Evolutionary conservation across 352 stramenopile genomes (phyloP), one percentile per base, ranked within the genome.

Genomic region (Aphanomyces stellatus): DNA sequence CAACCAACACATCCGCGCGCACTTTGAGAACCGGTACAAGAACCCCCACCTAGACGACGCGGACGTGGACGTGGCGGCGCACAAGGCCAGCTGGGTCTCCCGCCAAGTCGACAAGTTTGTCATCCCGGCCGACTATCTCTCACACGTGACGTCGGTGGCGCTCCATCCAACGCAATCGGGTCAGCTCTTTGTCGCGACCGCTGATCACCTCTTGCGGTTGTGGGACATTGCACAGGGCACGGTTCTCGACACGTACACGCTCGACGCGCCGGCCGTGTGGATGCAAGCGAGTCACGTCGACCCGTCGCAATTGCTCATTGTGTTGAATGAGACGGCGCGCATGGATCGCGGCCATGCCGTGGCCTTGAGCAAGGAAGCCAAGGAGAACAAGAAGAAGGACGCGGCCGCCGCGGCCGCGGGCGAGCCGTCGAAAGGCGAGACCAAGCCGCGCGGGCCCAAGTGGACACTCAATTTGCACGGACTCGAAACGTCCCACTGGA

Each of bases 221-320:
- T 94, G 83, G 83, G 85, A 94, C 71, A 87, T 91, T 55, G 75
- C 80, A 22, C 78, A 90, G 15, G 81, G 90, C 61, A 88, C 85
- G 62, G 64, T 79, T 40, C 51, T 90, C 31, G 69, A 88, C 37
- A 73, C 84, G 67, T 71, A 87, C 57, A 70, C 82, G 42, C 72
- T 71, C 24, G 76, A 77, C 37, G 73, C 65, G 22, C 73, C 74
- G 2, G 72, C 90, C 17, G 64, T 88, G 11, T 94, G 85, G 85
- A 88, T 94, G 78, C 78, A 73, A 11, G 78, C 77, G 5, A 91
- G 81, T 48, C 62, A 62, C 4, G 73, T 73, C 1, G 77, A 77
- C 28, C 80, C 81, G 15, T 90, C 82, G 27, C 77, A 84, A 57
- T 61, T 94, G 40, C 60, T 90, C 49, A 67, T 91, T 1, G 78